These are phyloP conservation scores for Thozetella sp. DNA, from an alignment of 495 filamentous ascomycete genomes.

Conservation along the genomic window DNA sequence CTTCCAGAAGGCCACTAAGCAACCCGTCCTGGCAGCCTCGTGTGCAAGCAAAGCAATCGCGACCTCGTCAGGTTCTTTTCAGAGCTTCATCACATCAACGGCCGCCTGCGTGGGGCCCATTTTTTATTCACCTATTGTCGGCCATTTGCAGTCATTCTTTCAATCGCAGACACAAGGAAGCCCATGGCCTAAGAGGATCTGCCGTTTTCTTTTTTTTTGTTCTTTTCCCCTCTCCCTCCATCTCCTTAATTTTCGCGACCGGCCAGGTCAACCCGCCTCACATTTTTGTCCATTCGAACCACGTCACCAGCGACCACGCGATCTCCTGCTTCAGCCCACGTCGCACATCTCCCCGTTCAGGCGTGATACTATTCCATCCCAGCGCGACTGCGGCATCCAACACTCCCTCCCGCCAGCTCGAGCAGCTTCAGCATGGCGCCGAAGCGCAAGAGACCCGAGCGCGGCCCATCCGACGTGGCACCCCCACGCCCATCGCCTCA, in stretches of 20 bases:
- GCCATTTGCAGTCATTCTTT: constrained; percentile 11
- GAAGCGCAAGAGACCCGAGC: constrained; percentile 57
- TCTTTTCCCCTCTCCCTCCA: no score
- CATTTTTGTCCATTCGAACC: constrained; percentile 8
- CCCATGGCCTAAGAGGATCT: background rate
- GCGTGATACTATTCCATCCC: constrained; percentile 18
- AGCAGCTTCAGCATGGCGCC: constrained; percentile 41
- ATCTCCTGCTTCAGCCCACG: background rate
- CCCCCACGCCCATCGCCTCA: constrained; percentile 51
- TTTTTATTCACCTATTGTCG: background rate
- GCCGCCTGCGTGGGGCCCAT: background rate
- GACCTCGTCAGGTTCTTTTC: constrained; percentile 1
- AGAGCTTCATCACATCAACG: background rate
- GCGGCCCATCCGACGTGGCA: constrained; percentile 39
- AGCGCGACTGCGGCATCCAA: constrained; percentile 21
- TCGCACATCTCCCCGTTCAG: background rate
- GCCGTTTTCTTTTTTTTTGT: constrained; percentile 4
- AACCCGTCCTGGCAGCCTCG: background rate
- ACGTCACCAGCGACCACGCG: background rate
- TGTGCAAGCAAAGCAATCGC: constrained; percentile 1
- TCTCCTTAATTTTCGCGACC: constrained; percentile 1
- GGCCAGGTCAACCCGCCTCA: constrained; percentile 4
- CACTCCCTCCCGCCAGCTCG: constrained; percentile 9
- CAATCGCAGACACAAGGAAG: constrained; percentile 10
- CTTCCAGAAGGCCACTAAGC: background rate